Evolutionary conservation across 345 rosid species (phyloP).

Genomic region (Salix exigua): DNA sequence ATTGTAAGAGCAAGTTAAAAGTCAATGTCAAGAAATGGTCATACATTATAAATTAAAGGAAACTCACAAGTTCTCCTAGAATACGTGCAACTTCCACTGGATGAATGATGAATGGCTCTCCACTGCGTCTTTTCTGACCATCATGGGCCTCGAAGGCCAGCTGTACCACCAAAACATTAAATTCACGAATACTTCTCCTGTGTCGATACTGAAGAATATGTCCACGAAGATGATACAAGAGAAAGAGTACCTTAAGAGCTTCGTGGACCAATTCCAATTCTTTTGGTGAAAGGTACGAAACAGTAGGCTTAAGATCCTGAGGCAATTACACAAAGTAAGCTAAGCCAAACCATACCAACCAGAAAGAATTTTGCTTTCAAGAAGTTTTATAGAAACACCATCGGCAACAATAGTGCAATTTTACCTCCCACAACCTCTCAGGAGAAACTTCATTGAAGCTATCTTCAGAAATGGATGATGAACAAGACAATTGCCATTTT

Average conservation of each 20-base stretch:
- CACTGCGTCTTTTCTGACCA: constrained; percentile 97
- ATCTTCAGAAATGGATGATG: constrained; percentile 45
- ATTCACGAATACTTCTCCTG: constrained; percentile 16
- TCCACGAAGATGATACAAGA: neutral
- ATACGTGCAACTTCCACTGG: constrained; percentile 98
- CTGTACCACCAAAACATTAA: constrained; percentile 45
- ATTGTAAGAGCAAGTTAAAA: constrained; percentile 16
- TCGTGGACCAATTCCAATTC: constrained; percentile 75
- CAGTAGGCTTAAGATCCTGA: constrained; percentile 61
- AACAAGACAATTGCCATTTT: constrained; percentile 55
- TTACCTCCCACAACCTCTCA: constrained; percentile 93
- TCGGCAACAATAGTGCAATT: constrained; percentile 5
- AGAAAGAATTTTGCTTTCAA: neutral
- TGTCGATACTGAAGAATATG: neutral
- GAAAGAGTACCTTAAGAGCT: constrained; percentile 66
- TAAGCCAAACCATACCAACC: neutral
- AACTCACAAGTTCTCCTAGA: constrained; percentile 95
- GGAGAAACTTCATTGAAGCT: constrained; percentile 47
- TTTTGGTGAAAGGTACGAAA: constrained; percentile 72
- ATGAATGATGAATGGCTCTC: constrained; percentile 96
- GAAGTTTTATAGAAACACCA: neutral
- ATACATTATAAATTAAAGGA: constrained; percentile 7
- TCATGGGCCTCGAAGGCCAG: constrained; percentile 95
- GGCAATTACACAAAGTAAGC: constrained; percentile 1
- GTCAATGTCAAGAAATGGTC: constrained; percentile 1